Evolutionary conservation across 345 rosid genomes (phyloP).

Genomic region (Eucalyptus marginata): DNA sequence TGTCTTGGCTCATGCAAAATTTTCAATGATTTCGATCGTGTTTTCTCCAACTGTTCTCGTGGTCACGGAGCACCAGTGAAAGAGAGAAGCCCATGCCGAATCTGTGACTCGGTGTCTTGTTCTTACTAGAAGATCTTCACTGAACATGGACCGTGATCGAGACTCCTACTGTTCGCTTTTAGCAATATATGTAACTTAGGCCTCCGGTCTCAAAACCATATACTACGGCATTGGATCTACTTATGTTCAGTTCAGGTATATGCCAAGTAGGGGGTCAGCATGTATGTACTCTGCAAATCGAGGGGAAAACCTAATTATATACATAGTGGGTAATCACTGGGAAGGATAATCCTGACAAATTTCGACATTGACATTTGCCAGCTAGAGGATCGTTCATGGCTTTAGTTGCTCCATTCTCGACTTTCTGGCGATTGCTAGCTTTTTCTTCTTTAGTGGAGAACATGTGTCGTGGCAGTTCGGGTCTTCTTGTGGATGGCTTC

Average conservation of each 20-base stretch:
- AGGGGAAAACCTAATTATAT: not conserved
- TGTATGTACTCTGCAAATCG: not conserved
- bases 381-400: not conserved
- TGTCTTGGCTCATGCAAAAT: not conserved
- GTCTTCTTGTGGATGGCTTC: not conserved
- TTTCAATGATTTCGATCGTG: not conserved
- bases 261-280: not conserved
- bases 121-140: not conserved
- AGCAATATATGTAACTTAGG: not conserved
- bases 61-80: not conserved
- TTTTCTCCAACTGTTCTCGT: not conserved
- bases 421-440: not conserved
- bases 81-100: not conserved
- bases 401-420: not conserved
- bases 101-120: not conserved
- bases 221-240: not conserved
- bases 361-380: not conserved
- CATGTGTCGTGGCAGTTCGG: not conserved
- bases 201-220: not conserved
- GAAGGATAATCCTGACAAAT: not conserved
- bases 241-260: not conserved
- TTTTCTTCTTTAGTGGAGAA: not conserved
- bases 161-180: not conserved
- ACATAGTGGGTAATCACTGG: not conserved
- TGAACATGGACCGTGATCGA: not conserved